phyloP scores from a whole-genome alignment of 2,329 filamentous ascomycete species.

The Xylariaceae sp. region DNA sequence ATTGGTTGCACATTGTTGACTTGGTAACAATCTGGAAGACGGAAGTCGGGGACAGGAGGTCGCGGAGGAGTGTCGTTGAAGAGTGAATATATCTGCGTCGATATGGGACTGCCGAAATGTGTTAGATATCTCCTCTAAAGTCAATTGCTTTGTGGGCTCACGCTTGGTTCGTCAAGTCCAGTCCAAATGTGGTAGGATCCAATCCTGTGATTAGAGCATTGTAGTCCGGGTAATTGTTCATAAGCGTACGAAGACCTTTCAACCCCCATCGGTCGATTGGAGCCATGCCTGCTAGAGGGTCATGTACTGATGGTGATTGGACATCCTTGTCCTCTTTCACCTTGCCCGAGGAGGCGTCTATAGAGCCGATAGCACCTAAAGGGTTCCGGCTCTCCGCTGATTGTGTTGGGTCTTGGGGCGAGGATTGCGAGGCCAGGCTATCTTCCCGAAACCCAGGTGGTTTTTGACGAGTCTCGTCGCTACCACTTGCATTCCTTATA shows the following conservation, averaged over 20 bases:
- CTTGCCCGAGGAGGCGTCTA: constrained; percentile 35
- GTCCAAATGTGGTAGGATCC: constrained; percentile 52
- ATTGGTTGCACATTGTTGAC: constrained; percentile 63
- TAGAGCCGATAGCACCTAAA: constrained; percentile 43
- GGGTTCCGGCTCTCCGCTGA: constrained; percentile 34
- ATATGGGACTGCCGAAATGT: constrained; percentile 42
- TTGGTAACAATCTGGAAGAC: constrained; percentile 61
- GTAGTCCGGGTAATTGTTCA: constrained; percentile 61
- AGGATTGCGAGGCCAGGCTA: constrained; percentile 29
- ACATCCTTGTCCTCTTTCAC: constrained; percentile 39
- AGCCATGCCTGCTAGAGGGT: constrained; percentile 59
- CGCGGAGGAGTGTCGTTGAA: constrained; percentile 57
- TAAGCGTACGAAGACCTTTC: constrained; percentile 59
- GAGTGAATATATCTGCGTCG: constrained; percentile 56
- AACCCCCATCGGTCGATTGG: constrained; percentile 61
- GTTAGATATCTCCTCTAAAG: neutral
- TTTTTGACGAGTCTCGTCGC: constrained; percentile 44
- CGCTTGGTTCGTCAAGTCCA: constrained; percentile 56
- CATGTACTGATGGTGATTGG: constrained; percentile 40
- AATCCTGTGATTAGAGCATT: constrained; percentile 57
- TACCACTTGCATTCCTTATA: constrained; percentile 32
- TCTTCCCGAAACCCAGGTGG: constrained; percentile 41
- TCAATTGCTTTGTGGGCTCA: constrained; percentile 33
- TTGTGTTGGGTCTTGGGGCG: constrained; percentile 30
- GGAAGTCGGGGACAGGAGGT: constrained; percentile 53